A percentile compares a stretch with the other conserved stretches of the same genome.
These are phyloP conservation scores for Heterobasidion annosum DNA, from an alignment of 1,284 basidiomycete genomes.

Conservation along the genomic window DNA sequence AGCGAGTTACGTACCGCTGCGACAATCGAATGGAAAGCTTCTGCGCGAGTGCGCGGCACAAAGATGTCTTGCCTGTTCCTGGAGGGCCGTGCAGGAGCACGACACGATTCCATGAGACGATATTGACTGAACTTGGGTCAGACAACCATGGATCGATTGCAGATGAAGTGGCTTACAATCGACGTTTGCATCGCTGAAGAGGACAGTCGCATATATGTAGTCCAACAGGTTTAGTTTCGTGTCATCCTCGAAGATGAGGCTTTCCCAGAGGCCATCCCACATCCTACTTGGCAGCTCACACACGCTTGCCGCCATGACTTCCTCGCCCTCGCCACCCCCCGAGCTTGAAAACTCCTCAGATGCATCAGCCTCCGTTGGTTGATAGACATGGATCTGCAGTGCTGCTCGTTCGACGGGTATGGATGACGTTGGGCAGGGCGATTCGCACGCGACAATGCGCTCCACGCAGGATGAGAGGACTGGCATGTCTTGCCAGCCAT, in stretches of 20 bases:
- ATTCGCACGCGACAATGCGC: slow-evolving; percentile 69
- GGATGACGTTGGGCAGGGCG: slow-evolving; percentile 42
- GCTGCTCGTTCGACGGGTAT: slow-evolving; percentile 49
- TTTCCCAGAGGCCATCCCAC: slow-evolving; percentile 89
- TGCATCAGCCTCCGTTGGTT: slow-evolving; percentile 58
- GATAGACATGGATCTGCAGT: slow-evolving; percentile 84
- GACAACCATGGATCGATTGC: slow-evolving; percentile 5
- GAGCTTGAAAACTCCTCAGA: slow-evolving; percentile 74
- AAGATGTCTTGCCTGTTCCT: slow-evolving; percentile 94
- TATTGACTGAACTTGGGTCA: slow-evolving; percentile 51
- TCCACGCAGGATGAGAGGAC: slow-evolving; percentile 72
- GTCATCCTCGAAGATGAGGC: slow-evolving; percentile 83
- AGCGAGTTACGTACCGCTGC: slow-evolving; percentile 45
- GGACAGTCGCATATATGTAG: slow-evolving; percentile 90
- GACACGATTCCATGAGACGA: slow-evolving; percentile 93
- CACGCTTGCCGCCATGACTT: slow-evolving; percentile 80
- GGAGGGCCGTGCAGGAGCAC: slow-evolving; percentile 95
- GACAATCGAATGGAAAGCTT: slow-evolving; percentile 90
- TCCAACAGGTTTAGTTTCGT: slow-evolving; percentile 86
- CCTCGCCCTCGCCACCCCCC: slow-evolving; percentile 56
- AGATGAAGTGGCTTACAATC: slow-evolving; percentile 52
- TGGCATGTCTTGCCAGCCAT: slow-evolving; percentile 67
- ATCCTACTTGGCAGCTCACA: slow-evolving; percentile 75
- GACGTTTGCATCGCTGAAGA: slow-evolving; percentile 83
- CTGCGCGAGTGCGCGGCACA: slow-evolving; percentile 92